These are phyloP conservation scores for Podospora sp. DNA, from an alignment of 495 filamentous ascomycete species.

Conservation along the genomic window DNA sequence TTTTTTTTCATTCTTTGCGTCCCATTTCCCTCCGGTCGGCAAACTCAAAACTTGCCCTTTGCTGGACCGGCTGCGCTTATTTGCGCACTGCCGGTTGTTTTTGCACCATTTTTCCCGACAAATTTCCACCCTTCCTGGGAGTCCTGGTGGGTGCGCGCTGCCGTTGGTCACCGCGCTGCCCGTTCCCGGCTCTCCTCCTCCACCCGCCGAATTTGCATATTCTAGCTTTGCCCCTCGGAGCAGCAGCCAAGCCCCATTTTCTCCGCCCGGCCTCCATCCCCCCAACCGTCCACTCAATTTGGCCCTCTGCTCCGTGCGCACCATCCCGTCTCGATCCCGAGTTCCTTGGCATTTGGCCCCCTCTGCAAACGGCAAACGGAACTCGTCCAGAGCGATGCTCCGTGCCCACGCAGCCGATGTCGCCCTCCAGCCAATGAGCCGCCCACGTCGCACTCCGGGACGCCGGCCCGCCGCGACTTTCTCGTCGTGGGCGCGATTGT, in stretches of 20 bases:
- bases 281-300: constrained; percentile 33
- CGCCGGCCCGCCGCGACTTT: constrained; percentile 6
- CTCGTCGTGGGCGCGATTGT: neutral
- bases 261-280: constrained; percentile 38
- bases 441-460: neutral
- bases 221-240: constrained; percentile 33
- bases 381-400: constrained; percentile 18
- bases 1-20: neutral
- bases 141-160: constrained; percentile 11
- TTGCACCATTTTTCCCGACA: neutral
- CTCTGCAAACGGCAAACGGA: constrained; percentile 26
- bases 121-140: constrained; percentile 18
- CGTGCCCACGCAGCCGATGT: constrained; percentile 21
- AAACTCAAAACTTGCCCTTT: constrained; percentile 21
- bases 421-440: constrained; percentile 13
- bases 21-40: neutral
- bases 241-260: constrained; percentile 33
- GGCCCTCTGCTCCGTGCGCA: constrained; percentile 35
- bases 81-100: constrained; percentile 7
- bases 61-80: constrained; percentile 17
- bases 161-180: constrained; percentile 13
- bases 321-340: constrained; percentile 33
- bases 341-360: constrained; percentile 24
- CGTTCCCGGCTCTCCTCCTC: constrained; percentile 22
- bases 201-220: constrained; percentile 29